Conservation (phyloP, 495 filamentous ascomycete species). For the Penicillium lividum region DNA sequence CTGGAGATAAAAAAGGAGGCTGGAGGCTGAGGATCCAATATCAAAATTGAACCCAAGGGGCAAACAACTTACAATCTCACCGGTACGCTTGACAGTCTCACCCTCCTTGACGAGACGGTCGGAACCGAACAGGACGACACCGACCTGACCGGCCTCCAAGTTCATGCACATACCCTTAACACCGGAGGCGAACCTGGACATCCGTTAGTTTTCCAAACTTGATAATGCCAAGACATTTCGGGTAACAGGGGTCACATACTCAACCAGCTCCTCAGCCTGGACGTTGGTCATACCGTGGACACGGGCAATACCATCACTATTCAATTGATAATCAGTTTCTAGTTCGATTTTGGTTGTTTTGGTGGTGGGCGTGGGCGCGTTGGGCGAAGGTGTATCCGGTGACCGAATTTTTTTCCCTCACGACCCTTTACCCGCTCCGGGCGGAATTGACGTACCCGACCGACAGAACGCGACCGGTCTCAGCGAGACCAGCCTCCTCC, state of each 20-base stretch:
- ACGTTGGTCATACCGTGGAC: slow-evolving; percentile 99
- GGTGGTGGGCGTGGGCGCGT: slow-evolving; percentile 21
- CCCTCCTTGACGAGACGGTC: slow-evolving; percentile 99
- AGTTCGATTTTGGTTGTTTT: slow-evolving; percentile 11
- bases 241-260: slow-evolving; percentile 65
- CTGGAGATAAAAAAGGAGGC: background rate
- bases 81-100: slow-evolving; percentile 99
- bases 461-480: slow-evolving; percentile 98
- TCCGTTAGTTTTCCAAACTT: slow-evolving; percentile 40
- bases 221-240: slow-evolving; percentile 21
- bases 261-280: slow-evolving; percentile 99
- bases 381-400: slow-evolving; percentile 32
- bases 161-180: slow-evolving; percentile 99
- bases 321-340: slow-evolving; percentile 28
- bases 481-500: slow-evolving; percentile 93
- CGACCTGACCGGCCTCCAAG: slow-evolving; percentile 98
- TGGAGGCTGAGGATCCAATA: slow-evolving; percentile 8
- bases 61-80: slow-evolving; percentile 81
- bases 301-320: slow-evolving; percentile 99
- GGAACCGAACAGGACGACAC: slow-evolving; percentile 99
- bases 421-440: slow-evolving; percentile 21
- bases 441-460: slow-evolving; percentile 78
- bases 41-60: slow-evolving; percentile 12
- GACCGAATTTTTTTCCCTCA: slow-evolving; percentile 39
- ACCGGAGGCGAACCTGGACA: slow-evolving; percentile 90